Evolutionary conservation across 2,329 filamentous ascomycete genomes (phyloP), one percentile per base, ranked within the genome.

Genomic region (Coniella lustricola): DNA sequence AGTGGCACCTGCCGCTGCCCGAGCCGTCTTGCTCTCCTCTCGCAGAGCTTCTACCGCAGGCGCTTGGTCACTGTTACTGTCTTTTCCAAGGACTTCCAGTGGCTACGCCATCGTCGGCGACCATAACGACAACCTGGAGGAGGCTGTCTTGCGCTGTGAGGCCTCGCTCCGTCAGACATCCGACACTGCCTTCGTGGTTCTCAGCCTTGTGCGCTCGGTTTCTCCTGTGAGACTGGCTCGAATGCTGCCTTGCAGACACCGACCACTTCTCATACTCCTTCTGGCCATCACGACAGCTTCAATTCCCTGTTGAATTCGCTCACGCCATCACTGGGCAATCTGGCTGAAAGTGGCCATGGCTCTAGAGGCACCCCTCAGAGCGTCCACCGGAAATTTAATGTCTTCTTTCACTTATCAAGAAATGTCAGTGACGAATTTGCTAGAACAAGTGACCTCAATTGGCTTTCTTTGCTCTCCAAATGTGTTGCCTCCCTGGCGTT

Each of bases 341-440:
- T 50, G 51, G 45, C 45, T 50, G 29, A 46, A 51, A 52, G 51
- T 48, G 56, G 56, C 56, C 65, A 81, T 81, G 77, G 78, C 78
- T 63, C 70, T 82, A 62, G 75, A 80, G 67, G 79, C 74, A 60
- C 80, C 81, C 52, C 64, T 85, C 58, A 71, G 80, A 60, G 77
- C 79, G 53, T 84, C 82, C 53, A 77, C 77, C 51, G 77, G 75
- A 61, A 77, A 69, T 65, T 65, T 77, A 56, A 70, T 75, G 64
- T 74, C 76, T 46, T 63, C 68, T 52, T 77, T 78, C 56, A 75
- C 75, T 49, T 72, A 72, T 55, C 69, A 72, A 54, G 72, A 81
- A 42, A 77, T 81, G 68, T 74, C 77, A 44, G 58, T 75, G 48
- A 25, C 14, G 7, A 18, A 12, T 12, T 8, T 17, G n/a, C 25